Conservation (phyloP, 208 protist genomes). For the Novymonas esmeraldas region DNA sequence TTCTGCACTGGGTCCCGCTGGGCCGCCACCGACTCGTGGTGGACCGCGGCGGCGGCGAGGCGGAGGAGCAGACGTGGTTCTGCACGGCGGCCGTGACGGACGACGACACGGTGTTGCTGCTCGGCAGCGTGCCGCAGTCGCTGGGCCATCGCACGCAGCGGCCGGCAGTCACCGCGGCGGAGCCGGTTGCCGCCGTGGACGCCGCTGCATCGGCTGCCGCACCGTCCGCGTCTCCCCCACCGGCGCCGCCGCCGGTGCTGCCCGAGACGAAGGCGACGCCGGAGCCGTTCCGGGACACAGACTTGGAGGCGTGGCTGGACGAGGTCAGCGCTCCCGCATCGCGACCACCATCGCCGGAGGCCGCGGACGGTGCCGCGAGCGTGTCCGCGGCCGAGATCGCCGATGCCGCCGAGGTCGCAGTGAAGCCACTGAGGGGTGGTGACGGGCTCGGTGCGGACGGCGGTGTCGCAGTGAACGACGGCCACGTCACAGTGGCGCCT, state of each 20-base stretch:
- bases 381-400: not conserved
- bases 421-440: too few relatives aligned
- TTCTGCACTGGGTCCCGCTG: constrained; percentile 47
- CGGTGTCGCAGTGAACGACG: not conserved
- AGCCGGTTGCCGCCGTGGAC: not conserved
- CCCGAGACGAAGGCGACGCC: not conserved
- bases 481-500: not conserved
- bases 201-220: not conserved
- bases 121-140: constrained; percentile 23
- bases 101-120: constrained; percentile 41
- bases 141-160: not conserved
- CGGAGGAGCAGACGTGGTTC: constrained; percentile 31
- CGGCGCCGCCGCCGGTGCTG: not conserved
- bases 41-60: constrained; percentile 5
- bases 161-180: not conserved
- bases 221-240: too few relatives aligned
- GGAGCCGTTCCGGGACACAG: constrained; percentile 14
- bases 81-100: constrained; percentile 46
- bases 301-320: constrained; percentile 54
- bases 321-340: constrained; percentile 25
- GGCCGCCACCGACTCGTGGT: constrained; percentile 34
- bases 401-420: not conserved
- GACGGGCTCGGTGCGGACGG: too few relatives aligned
- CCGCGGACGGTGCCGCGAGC: not conserved
- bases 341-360: not conserved